These are phyloP conservation scores for Colletotrichum neosansevieriae DNA, from an alignment of 2,329 filamentous ascomycete genomes.

Conservation along the genomic window DNA sequence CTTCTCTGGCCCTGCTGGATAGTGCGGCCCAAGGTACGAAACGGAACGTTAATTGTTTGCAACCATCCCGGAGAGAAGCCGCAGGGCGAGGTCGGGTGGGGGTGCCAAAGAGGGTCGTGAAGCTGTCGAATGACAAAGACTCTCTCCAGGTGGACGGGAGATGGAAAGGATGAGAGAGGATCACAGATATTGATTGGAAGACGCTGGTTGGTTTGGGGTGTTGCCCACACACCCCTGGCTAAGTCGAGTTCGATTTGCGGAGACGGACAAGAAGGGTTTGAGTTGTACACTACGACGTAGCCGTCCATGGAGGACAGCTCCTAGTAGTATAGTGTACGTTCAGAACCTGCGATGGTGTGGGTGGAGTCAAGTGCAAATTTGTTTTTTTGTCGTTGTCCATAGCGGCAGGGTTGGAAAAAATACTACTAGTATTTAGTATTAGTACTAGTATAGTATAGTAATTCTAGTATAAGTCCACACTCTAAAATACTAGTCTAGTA, in stretches of 20 bases:
- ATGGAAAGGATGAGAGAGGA: conserved; percentile 35
- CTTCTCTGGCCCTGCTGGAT: not conserved
- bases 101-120: not conserved
- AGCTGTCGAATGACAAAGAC: conserved; percentile 35
- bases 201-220: conserved; percentile 36
- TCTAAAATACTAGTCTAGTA: too few species aligned
- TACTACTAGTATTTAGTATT: too few species aligned
- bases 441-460: too few species aligned
- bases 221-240: conserved; percentile 27
- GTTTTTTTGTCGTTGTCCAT: not conserved
- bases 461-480: too few species aligned
- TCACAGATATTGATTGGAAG: conserved; percentile 35
- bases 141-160: conserved; percentile 37
- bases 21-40: conserved; percentile 36
- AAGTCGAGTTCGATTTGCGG: conserved; percentile 8
- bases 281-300: not conserved
- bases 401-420: too few species aligned
- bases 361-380: conserved; percentile 13
- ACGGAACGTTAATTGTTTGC: conserved; percentile 42
- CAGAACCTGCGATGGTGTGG: conserved; percentile 9
- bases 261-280: conserved; percentile 16
- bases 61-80: conserved; percentile 23
- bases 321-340: not conserved
- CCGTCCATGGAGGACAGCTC: not conserved
- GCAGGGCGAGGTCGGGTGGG: not conserved